A percentile compares a stretch with the other conserved stretches of the same genome.
Conservation (phyloP, 345 rosid species). For the Aquilaria malaccensis region DNA sequence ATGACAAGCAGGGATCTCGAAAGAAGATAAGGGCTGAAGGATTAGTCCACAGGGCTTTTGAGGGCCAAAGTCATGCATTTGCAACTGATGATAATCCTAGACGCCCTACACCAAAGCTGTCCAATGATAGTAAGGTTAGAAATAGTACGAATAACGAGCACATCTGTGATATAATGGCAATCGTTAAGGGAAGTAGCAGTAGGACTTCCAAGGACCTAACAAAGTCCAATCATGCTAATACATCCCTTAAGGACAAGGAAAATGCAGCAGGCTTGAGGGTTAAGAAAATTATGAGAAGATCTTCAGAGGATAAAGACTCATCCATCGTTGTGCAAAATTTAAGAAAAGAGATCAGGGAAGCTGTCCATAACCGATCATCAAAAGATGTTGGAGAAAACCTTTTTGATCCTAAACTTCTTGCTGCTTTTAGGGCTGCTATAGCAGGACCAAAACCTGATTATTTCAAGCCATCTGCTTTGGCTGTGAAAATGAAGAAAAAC, state of each 20-base stretch:
- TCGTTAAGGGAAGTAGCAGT: conserved; percentile 48
- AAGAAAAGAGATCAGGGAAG: conserved; percentile 89
- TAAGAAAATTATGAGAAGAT: conserved; percentile 80
- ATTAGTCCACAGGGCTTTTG: conserved; percentile 28
- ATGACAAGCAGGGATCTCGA: conserved; percentile 24
- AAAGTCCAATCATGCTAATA: conserved; percentile 25
- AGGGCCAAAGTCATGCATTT: conserved; percentile 25
- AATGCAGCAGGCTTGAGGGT: conserved; percentile 68
- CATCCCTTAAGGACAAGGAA: conserved; percentile 44
- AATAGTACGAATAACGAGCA: conserved; percentile 17
- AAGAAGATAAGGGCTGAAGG: conserved; percentile 41
- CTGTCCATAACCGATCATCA: conserved; percentile 60
- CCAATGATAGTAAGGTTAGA: conserved; percentile 19
- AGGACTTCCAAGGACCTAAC: conserved; percentile 28
- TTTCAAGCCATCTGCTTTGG: conserved; percentile 44
- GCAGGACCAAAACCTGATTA: conserved; percentile 58
- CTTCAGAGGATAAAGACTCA: conserved; percentile 61
- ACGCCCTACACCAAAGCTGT: conserved; percentile 8
- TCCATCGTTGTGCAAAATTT: conserved; percentile 63
- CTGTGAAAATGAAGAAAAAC: conserved; percentile 67
- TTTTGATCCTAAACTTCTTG: conserved; percentile 86
- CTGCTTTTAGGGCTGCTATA: conserved; percentile 86
- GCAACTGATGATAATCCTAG: conserved; percentile 29
- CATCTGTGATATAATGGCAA: conserved; percentile 54
- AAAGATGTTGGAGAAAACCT: conserved; percentile 52